Evolutionary conservation across 139 green algal genomes (phyloP), one percentile per base, ranked within the genome.

Genomic region (Chlorella sp.): DNA sequence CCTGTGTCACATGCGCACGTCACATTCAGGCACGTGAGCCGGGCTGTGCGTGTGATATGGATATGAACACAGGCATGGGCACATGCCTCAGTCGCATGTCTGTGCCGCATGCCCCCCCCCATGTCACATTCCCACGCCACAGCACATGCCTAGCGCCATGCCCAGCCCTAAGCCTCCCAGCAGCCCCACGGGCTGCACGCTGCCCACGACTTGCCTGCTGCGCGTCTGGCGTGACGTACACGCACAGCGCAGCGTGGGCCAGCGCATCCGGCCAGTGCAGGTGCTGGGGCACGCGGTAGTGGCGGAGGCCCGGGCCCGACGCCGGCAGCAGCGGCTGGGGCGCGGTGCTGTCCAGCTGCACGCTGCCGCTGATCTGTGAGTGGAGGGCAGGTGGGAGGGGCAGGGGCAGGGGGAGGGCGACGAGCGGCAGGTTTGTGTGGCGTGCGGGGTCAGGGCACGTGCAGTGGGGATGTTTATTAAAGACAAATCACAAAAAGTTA

Each of bases 281-380:
- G 84, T 88, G 84, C 68, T 88, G 84, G 0, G 84, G 84, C 84
- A 88, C 68, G 15, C 84, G 68, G 40, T n/a, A 88, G 84, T 88
- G 84, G 22, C 71, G 42, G 12, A 88, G 84, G 39, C 68, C 84
- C 18, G 48, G 84, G 84, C 57, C 39, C 0, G 5, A 11, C 28
- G 40, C 11, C 14, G 71, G 14, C 68, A 88, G 84, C 84, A 88
- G 84, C 84, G 42, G 42, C 84, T 69, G 68, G 22, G 66, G 64
- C 2, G 66, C 30, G 12, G 61, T 36, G 84, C 84, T n/a, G 39
- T 88, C 84, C 68, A 88, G 68, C 14, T 66, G 39, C 39, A 80
- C 71, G 66, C 84, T 88, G 68, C 84, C 84, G 42, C 37, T 88
- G 57, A 86, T 86, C 82, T 86, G 82, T 60, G 68, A 37, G 76